phyloP scores from a whole-genome alignment of 371 early-diverging fungal genomes.

The Fennellomyces sp. region DNA sequence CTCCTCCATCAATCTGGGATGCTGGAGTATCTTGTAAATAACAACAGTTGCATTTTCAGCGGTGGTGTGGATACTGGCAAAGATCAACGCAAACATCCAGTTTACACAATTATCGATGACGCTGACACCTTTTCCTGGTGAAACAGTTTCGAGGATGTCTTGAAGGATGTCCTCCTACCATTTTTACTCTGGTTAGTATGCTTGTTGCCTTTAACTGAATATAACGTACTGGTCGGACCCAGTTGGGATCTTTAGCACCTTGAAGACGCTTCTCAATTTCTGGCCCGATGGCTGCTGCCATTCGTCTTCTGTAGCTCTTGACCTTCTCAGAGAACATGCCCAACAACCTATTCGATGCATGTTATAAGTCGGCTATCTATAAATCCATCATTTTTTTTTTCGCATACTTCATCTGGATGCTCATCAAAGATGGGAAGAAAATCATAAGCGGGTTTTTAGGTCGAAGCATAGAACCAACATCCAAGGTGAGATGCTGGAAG shows the following conservation, averaged over 20 bases:
- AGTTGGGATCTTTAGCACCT: background rate
- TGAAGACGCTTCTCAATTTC: background rate
- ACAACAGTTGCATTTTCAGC: constrained; percentile 35
- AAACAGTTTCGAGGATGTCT: constrained; percentile 15
- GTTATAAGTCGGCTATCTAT: background rate
- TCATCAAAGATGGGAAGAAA: background rate
- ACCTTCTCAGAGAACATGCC: constrained; percentile 1
- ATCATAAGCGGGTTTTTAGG: background rate
- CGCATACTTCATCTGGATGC: background rate
- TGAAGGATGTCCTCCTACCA: constrained; percentile 22
- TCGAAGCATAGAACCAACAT: constrained; percentile 13
- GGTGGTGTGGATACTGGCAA: constrained; percentile 46
- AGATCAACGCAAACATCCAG: constrained; percentile 29
- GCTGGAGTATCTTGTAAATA: constrained; percentile 38
- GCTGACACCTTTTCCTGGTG: background rate
- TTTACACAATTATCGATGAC: constrained; percentile 1
- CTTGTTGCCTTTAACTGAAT: background rate
- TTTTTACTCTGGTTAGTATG: background rate
- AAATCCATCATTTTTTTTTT: background rate
- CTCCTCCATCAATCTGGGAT: constrained; percentile 43
- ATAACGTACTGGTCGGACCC: constrained; percentile 2
- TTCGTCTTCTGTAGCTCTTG: background rate
- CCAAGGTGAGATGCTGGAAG: constrained; percentile 26
- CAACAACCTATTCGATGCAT: constrained; percentile 3
- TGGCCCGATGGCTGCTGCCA: background rate